Base-by-base conservation (phyloP, 2,329 filamentous ascomycete species). In the Diaporthe ampelina region DNA sequence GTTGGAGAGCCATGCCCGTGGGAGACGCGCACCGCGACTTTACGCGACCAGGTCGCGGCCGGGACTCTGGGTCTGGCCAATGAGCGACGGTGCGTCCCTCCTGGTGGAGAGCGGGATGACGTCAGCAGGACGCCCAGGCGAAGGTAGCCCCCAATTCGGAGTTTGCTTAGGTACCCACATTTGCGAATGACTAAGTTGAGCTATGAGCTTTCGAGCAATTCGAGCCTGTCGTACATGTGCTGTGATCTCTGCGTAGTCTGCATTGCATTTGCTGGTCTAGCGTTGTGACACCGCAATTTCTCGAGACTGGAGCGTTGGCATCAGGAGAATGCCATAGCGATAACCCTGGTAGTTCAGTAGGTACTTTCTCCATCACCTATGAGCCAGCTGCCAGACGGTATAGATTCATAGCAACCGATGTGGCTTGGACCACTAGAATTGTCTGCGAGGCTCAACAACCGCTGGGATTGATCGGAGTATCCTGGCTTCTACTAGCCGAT, bases 1-100 rank as follows among this genome's bases (percentile, higher is more conserved):
- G 35, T 65, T 50, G 58, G 58, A 61, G 58, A 21, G 58, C 58
- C 37, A 61, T 37, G 9, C 45, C 58, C 43, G 45, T 13, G 73
- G 67, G 57, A 57, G 70, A 75, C 70, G 73, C 73, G 73, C 63
- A 69, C 71, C 73, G 73, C 73, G 73, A 70, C 67, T 73, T 75
- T 68, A 63, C 69, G 69, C 69, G 69, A 72, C 43, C n/a, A 52
- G 56, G 56, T 69, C 73, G 73, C 70, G 73, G 61, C 35, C 4
- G 19, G 40, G 32, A 21, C 63, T 40, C 29, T 40, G 56, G 21
- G 37, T 29, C 19, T 45, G 48, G 37, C 73, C 73, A 75, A 75
- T 75, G 54, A 73, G 40, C 61, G 24, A 21, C 32, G 5, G 32
- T 19, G 52, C 6, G 32, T 73, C 32, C 57, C 69, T 54, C 57